Evolutionary conservation across 2,329 filamentous ascomycete species (phyloP), one percentile per base, ranked within the genome.

Genomic region (Cordyceps cicadae): DNA sequence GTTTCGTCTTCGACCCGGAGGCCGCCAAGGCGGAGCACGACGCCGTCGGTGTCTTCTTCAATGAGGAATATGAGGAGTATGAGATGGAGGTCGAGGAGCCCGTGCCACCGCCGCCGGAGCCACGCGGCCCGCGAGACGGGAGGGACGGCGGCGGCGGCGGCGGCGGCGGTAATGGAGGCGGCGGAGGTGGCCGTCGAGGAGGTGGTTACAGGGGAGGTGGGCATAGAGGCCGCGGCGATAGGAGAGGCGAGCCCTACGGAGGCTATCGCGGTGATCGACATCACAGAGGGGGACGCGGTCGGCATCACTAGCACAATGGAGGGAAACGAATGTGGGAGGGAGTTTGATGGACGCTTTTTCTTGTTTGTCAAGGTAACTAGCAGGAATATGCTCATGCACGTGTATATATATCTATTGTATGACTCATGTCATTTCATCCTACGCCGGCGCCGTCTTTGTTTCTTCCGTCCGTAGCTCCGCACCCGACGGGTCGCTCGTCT

Each of bases 1-100:
- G 94, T 7, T 97, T 96, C 72, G 90, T 97, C 74, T 87, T 97
- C 54, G 89, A 96, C 65, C 84, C 87, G 0, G 87, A 88, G 59
- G 83, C 87, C 54, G 92, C 92, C 2, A 81, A 82, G 52, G 79
- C 80, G 17, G 94, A 99, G 74, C 83, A 85, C 66, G 80, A 81
- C 14, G 79, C 81, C 14, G 87, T 92, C 2, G 80, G 81, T 4
- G 79, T 82, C 54, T 92, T 87, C 71, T 90, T 88, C 69, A 84
- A 82, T 48, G 83, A 88, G 49, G 87, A 91, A 68, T 90, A 84
- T 67, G 89, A 92, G 65, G 88, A 92, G 69, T 86, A 87, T 67
- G 86, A 89, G 69, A 78, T 89, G 48, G 90, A 95, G 69, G 84
- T 92, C 26, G 90, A 96, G 65, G 86, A 89, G 66, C 70, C 72